Percentiles rank a stretch among this genome's conserved stretches.
Conservation (phyloP, 139 green algal genomes). For the Gonium pectorale region DNA sequence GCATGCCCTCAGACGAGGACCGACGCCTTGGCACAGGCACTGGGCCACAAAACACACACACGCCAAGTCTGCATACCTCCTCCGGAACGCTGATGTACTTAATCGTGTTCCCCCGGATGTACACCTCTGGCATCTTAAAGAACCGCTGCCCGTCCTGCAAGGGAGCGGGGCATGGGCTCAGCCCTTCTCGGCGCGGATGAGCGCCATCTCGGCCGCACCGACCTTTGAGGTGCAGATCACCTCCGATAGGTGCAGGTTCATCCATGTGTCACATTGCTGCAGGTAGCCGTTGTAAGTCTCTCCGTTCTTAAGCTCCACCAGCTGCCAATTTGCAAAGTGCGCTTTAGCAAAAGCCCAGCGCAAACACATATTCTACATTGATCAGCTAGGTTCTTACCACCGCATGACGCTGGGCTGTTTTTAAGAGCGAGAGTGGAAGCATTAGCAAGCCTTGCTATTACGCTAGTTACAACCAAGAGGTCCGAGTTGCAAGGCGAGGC, state of each 20-base stretch:
- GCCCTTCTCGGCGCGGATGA: background rate
- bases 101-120: slow-evolving; percentile 97
- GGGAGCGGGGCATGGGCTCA: too few species aligned
- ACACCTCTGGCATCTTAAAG: slow-evolving; percentile 95
- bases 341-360: background rate
- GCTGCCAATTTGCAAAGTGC: too few species aligned
- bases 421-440: slow-evolving; percentile 91
- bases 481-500: too few species aligned
- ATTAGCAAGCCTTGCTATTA: too few species aligned
- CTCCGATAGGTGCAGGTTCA: slow-evolving; percentile 98
- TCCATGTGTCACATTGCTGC: slow-evolving; percentile 97
- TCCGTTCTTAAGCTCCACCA: slow-evolving; percentile 98
- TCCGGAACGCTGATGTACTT: slow-evolving; percentile 99
- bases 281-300: slow-evolving; percentile 99
- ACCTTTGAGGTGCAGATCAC: slow-evolving; percentile 98
- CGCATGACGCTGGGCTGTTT: slow-evolving; percentile 86
- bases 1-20: background rate
- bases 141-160: slow-evolving; percentile 95
- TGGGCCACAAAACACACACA: background rate
- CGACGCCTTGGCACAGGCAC: background rate
- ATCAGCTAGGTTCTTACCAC: slow-evolving; percentile 74
- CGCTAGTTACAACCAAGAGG: too few species aligned
- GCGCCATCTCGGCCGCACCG: background rate
- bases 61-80: slow-evolving; percentile 70
- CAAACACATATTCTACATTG: background rate